phyloP scores from a whole-genome alignment of 2,329 filamentous ascomycete species.

The Ceratocystis papillata region DNA sequence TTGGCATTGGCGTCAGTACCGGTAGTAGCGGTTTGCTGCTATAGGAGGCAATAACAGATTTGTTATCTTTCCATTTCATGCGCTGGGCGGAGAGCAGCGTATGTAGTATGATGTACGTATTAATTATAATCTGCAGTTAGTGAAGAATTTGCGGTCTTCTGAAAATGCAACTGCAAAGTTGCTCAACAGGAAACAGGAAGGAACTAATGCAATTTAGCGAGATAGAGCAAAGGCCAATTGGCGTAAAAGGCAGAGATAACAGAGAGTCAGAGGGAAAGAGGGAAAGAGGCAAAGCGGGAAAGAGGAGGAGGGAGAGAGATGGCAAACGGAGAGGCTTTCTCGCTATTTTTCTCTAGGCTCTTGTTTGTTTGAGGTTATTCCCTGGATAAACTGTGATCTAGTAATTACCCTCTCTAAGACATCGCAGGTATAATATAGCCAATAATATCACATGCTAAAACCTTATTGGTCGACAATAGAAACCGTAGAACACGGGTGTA shows the following conservation, averaged over 20 bases:
- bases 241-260: background rate
- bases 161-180: slow-evolving; percentile 5
- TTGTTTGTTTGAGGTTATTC: background rate
- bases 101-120: background rate
- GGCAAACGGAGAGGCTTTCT: background rate
- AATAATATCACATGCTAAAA: background rate
- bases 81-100: background rate
- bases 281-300: background rate
- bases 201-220: background rate
- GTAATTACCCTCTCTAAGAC: background rate
- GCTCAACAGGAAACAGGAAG: slow-evolving; percentile 10
- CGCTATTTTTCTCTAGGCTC: background rate
- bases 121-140: background rate
- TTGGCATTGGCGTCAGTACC: too few species aligned
- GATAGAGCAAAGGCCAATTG: background rate
- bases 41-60: background rate
- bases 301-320: background rate
- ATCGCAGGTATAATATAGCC: background rate
- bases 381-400: background rate
- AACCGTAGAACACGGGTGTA: background rate
- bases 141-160: slow-evolving; percentile 3
- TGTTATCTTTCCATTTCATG: background rate
- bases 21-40: background rate
- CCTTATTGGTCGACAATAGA: background rate
- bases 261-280: background rate